Conservation (phyloP, 2,329 filamentous ascomycete genomes). For the Plenodomus lindquistii region DNA sequence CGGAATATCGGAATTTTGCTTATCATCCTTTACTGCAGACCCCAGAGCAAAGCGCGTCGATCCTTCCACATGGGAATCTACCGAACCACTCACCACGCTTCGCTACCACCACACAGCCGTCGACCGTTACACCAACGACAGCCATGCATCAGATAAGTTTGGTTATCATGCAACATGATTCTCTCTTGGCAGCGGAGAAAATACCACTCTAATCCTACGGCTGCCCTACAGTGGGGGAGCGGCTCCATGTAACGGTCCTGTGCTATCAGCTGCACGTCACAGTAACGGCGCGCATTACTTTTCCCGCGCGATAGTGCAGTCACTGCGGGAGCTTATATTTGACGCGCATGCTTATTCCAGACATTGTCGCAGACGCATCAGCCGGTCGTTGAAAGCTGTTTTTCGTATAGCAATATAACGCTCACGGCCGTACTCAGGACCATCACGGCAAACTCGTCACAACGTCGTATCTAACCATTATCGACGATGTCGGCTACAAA, state of each 20-base stretch:
- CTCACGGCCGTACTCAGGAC: no score
- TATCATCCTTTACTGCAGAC: slow-evolving; percentile 12
- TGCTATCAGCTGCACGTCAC: no score
- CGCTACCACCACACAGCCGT: not conserved
- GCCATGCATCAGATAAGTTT: slow-evolving; percentile 7
- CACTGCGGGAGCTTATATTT: slow-evolving; percentile 1
- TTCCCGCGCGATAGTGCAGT: not conserved
- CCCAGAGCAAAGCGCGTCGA: slow-evolving; percentile 10
- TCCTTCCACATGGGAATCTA: slow-evolving; percentile 8
- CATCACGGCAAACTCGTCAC: no score
- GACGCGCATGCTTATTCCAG: slow-evolving; percentile 19
- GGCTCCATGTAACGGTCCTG: slow-evolving; percentile 4
- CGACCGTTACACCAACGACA: not conserved
- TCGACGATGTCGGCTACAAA: slow-evolving; percentile 26
- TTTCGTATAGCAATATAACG: no score
- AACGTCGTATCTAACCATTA: not conserved
- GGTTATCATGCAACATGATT: slow-evolving; percentile 4
- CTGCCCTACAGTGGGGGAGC: not conserved
- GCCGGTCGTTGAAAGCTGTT: not conserved
- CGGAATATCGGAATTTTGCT: slow-evolving; percentile 9
- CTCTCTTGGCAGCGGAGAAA: slow-evolving; percentile 8
- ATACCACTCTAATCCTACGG: slow-evolving; percentile 15
- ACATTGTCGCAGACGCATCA: slow-evolving; percentile 7
- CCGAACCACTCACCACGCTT: slow-evolving; percentile 9
- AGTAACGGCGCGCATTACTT: no score